phyloP scores from a whole-genome alignment of 2,329 filamentous ascomycete species.

The Verticillium albo-atrum region DNA sequence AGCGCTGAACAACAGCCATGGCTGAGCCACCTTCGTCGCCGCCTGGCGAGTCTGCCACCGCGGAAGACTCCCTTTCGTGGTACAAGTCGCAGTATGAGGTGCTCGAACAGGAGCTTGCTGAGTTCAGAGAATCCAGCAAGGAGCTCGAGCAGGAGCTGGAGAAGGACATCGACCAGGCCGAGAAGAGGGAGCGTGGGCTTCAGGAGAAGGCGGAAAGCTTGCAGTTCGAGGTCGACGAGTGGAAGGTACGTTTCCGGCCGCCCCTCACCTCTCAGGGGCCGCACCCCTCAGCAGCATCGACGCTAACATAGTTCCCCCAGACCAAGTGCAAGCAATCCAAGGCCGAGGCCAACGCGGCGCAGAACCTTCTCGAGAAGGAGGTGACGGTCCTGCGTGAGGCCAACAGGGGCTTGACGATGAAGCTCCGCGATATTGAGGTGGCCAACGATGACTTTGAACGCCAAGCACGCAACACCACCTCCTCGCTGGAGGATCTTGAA shows the following conservation, averaged over 20 bases:
- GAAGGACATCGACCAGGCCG: slow-evolving; percentile 91
- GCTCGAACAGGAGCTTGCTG: slow-evolving; percentile 83
- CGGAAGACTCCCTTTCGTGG: slow-evolving; percentile 79
- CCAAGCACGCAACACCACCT: slow-evolving; percentile 91
- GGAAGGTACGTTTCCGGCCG: slow-evolving; percentile 67
- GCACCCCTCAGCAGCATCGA: neutral
- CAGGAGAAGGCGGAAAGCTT: slow-evolving; percentile 83
- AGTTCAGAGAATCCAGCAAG: slow-evolving; percentile 91
- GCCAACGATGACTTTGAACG: slow-evolving; percentile 98
- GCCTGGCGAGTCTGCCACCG: slow-evolving; percentile 46
- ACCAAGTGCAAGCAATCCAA: slow-evolving; percentile 96
- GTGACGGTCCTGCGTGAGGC: slow-evolving; percentile 85
- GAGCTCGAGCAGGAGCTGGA: slow-evolving; percentile 93
- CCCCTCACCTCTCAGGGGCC: neutral
- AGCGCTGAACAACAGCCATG: slow-evolving; percentile 30
- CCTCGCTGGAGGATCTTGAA: slow-evolving; percentile 93
- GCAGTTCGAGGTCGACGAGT: slow-evolving; percentile 90
- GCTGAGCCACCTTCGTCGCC: slow-evolving; percentile 60
- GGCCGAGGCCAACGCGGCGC: slow-evolving; percentile 76
- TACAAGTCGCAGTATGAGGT: slow-evolving; percentile 96
- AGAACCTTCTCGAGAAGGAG: slow-evolving; percentile 88
- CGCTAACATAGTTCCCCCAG: slow-evolving; percentile 39
- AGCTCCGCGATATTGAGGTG: slow-evolving; percentile 90
- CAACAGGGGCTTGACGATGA: slow-evolving; percentile 76
- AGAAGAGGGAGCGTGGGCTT: slow-evolving; percentile 83